phyloP scores from a whole-genome alignment of 306 rosid species.

The Cercis canadensis region DNA sequence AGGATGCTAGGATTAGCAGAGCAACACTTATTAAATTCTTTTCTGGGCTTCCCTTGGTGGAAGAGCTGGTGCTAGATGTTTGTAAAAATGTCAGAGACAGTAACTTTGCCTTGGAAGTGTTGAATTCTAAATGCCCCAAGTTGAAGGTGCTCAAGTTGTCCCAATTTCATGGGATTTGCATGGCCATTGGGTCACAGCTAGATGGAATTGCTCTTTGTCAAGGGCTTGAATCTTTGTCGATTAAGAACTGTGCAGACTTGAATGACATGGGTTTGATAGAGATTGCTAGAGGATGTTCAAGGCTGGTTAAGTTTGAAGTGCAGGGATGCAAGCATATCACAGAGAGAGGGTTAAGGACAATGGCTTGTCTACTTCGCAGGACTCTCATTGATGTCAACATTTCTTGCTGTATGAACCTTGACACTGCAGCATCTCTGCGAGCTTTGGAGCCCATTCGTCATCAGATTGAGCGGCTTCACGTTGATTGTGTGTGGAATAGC shows the following conservation, averaged over 20 bases:
- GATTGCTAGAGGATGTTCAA: conserved; percentile 85
- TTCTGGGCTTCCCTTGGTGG: conserved; percentile 70
- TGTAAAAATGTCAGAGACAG: conserved; percentile 77
- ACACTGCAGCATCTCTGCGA: conserved; percentile 55
- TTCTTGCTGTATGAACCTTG: conserved; percentile 71
- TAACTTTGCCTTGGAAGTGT: conserved; percentile 72
- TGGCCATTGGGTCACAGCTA: conserved; percentile 70
- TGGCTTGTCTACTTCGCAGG: conserved; percentile 61
- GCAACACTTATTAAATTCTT: conserved; percentile 63
- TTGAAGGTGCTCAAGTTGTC: conserved; percentile 73
- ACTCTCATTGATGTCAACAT: conserved; percentile 69
- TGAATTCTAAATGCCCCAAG: conserved; percentile 68
- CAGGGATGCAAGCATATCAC: conserved; percentile 80
- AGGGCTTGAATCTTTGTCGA: conserved; percentile 69
- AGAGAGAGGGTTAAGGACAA: conserved; percentile 68
- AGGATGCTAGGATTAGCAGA: conserved; percentile 68
- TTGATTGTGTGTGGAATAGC: conserved; percentile 82
- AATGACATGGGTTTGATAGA: conserved; percentile 91
- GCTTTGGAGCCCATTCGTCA: conserved; percentile 77
- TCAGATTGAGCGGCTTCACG: conserved; percentile 72
- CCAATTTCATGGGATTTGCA: conserved; percentile 83
- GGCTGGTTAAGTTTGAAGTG: conserved; percentile 61
- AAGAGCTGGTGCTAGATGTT: conserved; percentile 82
- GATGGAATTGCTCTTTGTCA: conserved; percentile 86
- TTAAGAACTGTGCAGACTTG: conserved; percentile 73